Evolutionary conservation across 2,329 filamentous ascomycete species (phyloP).

Genomic region (Saccharata proteae): DNA sequence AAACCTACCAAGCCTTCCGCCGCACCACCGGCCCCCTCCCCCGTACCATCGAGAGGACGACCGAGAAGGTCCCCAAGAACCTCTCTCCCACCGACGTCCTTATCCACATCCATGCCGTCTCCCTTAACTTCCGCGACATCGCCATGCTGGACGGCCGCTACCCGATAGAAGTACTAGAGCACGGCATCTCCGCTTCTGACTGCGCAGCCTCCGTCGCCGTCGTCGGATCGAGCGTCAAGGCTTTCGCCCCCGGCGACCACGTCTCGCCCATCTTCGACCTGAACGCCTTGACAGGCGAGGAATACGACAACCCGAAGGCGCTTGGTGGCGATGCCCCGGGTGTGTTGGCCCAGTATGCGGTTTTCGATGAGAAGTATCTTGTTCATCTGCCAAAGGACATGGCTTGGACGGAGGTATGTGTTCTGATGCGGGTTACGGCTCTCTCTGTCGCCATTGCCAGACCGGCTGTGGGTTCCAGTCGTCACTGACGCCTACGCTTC

Average conservation of each 20-base stretch:
- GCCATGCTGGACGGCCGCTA: conserved; percentile 16
- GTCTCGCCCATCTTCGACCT: conserved; percentile 13
- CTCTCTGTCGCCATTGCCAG: too few species aligned
- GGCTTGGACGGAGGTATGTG: conserved; percentile 17
- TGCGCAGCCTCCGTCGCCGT: conserved; percentile 16
- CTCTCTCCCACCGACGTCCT: conserved; percentile 13
- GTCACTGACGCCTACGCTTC: too few species aligned
- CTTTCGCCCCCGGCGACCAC: conserved; percentile 15
- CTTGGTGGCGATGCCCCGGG: conserved; percentile 12
- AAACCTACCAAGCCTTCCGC: conserved; percentile 12
- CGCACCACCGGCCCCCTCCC: conserved; percentile 11
- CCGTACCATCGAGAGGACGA: conserved; percentile 7
- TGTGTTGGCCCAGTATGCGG: conserved; percentile 15
- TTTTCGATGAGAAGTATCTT: conserved; percentile 16
- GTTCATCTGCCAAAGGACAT: conserved; percentile 15
- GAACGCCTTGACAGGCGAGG: conserved; percentile 10
- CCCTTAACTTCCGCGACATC: conserved; percentile 18
- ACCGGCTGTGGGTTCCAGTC: too few species aligned
- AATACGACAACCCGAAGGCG: conserved; percentile 6
- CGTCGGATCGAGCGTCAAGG: conserved; percentile 11
- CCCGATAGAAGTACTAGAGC: conserved; percentile 6
- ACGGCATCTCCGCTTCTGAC: conserved; percentile 16
- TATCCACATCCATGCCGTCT: conserved; percentile 16
- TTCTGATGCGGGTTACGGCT: too few species aligned
- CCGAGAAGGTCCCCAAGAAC: conserved; percentile 11